Conservation (phyloP, 345 rosid species). For the Adansonia digitata region DNA sequence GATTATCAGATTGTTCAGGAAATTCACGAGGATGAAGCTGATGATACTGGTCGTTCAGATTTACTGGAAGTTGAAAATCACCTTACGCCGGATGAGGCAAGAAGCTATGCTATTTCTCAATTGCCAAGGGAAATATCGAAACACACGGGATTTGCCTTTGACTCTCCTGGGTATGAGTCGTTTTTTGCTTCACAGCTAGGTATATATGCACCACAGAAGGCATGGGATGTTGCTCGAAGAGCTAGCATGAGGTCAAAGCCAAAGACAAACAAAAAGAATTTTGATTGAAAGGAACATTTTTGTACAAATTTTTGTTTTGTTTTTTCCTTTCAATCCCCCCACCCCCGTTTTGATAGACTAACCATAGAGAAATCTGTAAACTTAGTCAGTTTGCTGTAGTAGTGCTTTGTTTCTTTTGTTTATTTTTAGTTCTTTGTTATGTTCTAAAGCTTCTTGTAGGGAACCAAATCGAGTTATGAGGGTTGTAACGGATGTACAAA, state of each 20-base stretch:
- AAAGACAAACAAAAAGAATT: conserved; percentile 38
- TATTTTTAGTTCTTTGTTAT: too few species aligned
- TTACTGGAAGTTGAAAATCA: conserved; percentile 49
- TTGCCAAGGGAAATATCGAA: conserved; percentile 84
- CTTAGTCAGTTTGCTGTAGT: conserved; percentile 2
- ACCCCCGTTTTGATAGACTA: not conserved
- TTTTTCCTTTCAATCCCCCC: too few species aligned
- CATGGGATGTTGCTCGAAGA: conserved; percentile 98
- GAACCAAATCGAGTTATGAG: not conserved
- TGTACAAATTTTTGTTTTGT: too few species aligned
- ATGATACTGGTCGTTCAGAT: conserved; percentile 42
- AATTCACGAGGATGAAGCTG: conserved; percentile 69
- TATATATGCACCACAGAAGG: conserved; percentile 76
- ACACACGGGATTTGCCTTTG: conserved; percentile 96
- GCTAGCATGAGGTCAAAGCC: conserved; percentile 72
- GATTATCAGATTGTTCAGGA: conserved; percentile 96
- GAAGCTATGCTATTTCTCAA: conserved; percentile 79
- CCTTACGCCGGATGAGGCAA: conserved; percentile 73
- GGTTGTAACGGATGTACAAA: not conserved
- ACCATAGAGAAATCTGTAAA: conserved; percentile 11
- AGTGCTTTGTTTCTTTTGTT: too few species aligned
- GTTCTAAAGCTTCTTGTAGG: not conserved
- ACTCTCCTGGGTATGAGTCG: conserved; percentile 92
- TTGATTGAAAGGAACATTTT: too few species aligned
- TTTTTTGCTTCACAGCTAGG: conserved; percentile 92